phyloP scores from a whole-genome alignment of 495 filamentous ascomycete genomes.

The Penicillium tannophilum region DNA sequence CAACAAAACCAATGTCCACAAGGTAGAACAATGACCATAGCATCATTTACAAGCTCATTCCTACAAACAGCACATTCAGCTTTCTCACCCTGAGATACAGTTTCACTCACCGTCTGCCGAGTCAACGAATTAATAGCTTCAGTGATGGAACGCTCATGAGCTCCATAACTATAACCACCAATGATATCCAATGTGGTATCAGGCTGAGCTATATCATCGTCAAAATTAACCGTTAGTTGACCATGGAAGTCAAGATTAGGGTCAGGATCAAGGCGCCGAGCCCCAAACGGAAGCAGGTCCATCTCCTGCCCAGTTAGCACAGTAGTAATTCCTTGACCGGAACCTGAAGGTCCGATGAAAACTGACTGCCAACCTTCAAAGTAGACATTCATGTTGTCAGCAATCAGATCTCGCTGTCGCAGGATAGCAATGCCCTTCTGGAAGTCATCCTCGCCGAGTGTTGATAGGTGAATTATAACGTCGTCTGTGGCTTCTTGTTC shows the following conservation, averaged over 20 bases:
- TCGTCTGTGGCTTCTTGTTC: neutral
- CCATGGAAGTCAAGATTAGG: neutral
- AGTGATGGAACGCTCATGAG: neutral
- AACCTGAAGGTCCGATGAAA: neutral
- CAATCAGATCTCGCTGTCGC: neutral
- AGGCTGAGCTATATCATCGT: too few species aligned
- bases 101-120: neutral
- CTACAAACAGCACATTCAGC: neutral
- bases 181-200: neutral
- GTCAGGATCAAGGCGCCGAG: neutral
- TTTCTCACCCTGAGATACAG: neutral
- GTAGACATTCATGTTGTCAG: neutral
- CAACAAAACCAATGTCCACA: neutral
- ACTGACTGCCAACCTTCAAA: neutral
- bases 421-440: neutral
- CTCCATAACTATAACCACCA: neutral
- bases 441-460: neutral
- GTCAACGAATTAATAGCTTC: neutral
- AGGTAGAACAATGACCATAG: neutral
- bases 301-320: neutral
- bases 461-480: neutral
- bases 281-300: neutral
- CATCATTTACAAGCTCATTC: neutral
- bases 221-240: neutral
- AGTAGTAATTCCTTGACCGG: neutral